Evolutionary conservation across 768 basidiomycete genomes (phyloP), one percentile per base, ranked within the genome.

Genomic region (Auriscalpium vulgare): DNA sequence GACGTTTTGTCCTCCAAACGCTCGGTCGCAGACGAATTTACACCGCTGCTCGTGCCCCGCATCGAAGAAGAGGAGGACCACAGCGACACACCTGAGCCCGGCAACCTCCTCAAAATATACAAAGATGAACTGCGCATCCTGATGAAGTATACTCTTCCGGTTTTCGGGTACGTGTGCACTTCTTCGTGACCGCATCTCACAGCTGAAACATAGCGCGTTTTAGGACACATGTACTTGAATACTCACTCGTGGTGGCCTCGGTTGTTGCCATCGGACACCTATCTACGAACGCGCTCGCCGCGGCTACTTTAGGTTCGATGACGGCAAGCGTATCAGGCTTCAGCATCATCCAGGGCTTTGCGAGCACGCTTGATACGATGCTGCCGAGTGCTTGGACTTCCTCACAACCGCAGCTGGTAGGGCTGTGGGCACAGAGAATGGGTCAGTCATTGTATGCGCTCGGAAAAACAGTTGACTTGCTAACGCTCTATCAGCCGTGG

Each of bases 331-430:
- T 82, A 11, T 84, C 88, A 1, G 87, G 82, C 2, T 87, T 87
- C 62, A 88, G 85, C 59, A 85, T 95, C 54, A 73, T 94, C 7
- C 87, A 88, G 60, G 92, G 92, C 17, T 82, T 95, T 54, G 74
- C 82, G 8, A 89, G 87, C 50, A 85, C 91, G 0, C 81, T 99
- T 17, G 97, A 99, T 68, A 95, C 95, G 0, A 79, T 99, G 63
- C 82, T 97, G 9, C 95, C 97, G 1, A 83, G 91, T 40, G 94
- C 95, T 14, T 99, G 91, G 94, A 95, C 97, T 0, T 93, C 92
- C 3, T 66, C 84, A 1, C 83, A 86, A 35, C 95, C 94, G 0
- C 72, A 85, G 14, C 76, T 91, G 10, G 91, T 97, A 10, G 94
- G 94, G 8, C 76, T 95, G 8, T 95, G 94, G 94, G 71, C 87